These are phyloP conservation scores for Colletotrichum tropicicola DNA, from an alignment of 2,329 filamentous ascomycete genomes.

Conservation along the genomic window DNA sequence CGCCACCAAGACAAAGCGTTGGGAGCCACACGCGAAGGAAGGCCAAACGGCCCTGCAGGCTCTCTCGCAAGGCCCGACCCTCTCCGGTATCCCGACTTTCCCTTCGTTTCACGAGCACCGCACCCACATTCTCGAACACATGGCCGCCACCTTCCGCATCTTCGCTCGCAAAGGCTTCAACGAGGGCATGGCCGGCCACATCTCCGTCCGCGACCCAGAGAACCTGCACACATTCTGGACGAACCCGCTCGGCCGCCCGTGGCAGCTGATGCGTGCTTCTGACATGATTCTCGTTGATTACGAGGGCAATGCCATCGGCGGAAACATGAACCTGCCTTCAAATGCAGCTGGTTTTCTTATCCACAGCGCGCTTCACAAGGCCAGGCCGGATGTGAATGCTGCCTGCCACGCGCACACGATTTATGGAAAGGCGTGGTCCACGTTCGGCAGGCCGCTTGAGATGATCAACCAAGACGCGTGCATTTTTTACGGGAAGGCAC, in stretches of 20 bases:
- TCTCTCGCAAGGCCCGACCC: neutral
- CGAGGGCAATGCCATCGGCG: constrained; percentile 63
- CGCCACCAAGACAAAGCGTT: neutral
- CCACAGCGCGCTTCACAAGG: too few relatives aligned
- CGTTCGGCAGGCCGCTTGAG: too few relatives aligned
- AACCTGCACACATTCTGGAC: constrained; percentile 71
- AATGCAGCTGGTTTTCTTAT: too few relatives aligned
- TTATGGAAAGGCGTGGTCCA: too few relatives aligned
- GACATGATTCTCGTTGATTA: constrained; percentile 73
- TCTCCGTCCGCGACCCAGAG: constrained; percentile 68
- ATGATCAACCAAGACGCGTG: too few relatives aligned
- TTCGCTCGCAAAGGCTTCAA: constrained; percentile 65
- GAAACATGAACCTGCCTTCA: too few relatives aligned
- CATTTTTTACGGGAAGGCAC: constrained; percentile 63
- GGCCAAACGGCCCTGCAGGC: neutral
- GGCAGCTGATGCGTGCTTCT: constrained; percentile 67
- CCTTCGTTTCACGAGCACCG: constrained; percentile 48
- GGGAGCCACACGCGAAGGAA: neutral
- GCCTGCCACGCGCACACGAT: too few relatives aligned
- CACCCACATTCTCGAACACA: constrained; percentile 66
- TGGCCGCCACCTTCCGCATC: constrained; percentile 66
- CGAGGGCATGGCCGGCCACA: constrained; percentile 71
- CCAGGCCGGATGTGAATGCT: too few relatives aligned
- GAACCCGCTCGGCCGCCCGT: constrained; percentile 68
- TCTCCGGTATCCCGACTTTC: constrained; percentile 16